A percentile compares a stretch with the other conserved stretches of the same genome.
Conservation (phyloP, 108 stramenopile species). For the Skeletonema marinoi region DNA sequence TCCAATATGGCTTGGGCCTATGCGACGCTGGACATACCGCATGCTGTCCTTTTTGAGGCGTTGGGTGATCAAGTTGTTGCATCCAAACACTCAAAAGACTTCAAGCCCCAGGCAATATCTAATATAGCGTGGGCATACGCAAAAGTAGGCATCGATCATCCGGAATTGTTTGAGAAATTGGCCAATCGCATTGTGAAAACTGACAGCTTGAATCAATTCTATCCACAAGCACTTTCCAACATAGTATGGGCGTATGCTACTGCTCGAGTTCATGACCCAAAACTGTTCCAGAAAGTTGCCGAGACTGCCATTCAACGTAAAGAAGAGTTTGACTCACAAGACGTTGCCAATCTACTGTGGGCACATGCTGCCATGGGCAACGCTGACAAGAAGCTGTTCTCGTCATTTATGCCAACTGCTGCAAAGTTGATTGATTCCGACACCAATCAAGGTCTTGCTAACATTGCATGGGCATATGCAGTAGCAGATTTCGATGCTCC, state of each 20-base stretch:
- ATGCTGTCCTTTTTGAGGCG: slow-evolving; percentile 1
- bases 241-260: slow-evolving; percentile 10
- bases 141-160: not conserved
- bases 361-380: slow-evolving; percentile 1
- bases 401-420: too few species aligned
- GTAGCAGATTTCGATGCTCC: slow-evolving; percentile 24
- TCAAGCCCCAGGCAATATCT: not conserved
- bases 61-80: slow-evolving; percentile 5
- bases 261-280: not conserved
- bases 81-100: not conserved
- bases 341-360: slow-evolving; percentile 49
- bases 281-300: too few species aligned
- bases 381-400: too few species aligned
- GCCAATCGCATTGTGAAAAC: not conserved
- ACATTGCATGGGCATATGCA: too few species aligned
- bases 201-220: not conserved
- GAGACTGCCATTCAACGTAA: slow-evolving; percentile 14
- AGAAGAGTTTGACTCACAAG: slow-evolving; percentile 34
- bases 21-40: not conserved
- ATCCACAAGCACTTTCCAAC: not conserved
- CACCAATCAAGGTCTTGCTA: too few species aligned
- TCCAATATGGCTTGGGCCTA: slow-evolving; percentile 23
- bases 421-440: too few species aligned
- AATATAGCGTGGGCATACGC: slow-evolving; percentile 18
- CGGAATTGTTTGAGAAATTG: slow-evolving; percentile 13